These are phyloP conservation scores for Suhomyces atakaporum DNA, from an alignment of 1,139 yeast genomes.

Conservation along the genomic window DNA sequence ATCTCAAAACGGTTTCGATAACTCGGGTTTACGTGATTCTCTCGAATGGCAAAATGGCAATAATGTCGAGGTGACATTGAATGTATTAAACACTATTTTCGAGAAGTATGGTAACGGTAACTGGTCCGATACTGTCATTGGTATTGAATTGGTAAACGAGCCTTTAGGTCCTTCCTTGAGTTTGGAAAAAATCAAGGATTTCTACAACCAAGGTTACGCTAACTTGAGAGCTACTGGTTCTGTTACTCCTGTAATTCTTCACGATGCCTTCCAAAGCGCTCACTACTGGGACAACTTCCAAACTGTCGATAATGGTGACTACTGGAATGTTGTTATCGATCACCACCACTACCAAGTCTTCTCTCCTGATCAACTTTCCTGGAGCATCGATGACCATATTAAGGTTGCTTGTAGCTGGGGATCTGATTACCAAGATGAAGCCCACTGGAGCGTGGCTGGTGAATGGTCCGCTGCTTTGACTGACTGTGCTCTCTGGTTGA, in stretches of 20 bases:
- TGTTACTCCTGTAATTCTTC: conserved; percentile 57
- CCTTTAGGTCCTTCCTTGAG: conserved; percentile 76
- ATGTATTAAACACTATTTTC: conserved; percentile 47
- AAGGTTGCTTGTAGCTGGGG: conserved; percentile 67
- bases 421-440: conserved; percentile 47
- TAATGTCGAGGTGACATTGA: conserved; percentile 54
- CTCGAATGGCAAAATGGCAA: conserved; percentile 56
- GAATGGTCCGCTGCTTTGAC: conserved; percentile 96
- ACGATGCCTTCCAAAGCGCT: conserved; percentile 72
- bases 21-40: conserved; percentile 80
- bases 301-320: conserved; percentile 40
- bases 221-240: conserved; percentile 51
- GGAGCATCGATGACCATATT: conserved; percentile 63
- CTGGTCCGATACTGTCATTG: conserved; percentile 72
- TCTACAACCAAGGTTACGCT: conserved; percentile 57
- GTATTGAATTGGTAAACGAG: conserved; percentile 85
- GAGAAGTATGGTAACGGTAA: conserved; percentile 67
- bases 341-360: conserved; percentile 95
- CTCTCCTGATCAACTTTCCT: conserved; percentile 57
- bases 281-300: conserved; percentile 62
- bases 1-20: conserved; percentile 96
- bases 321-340: conserved; percentile 74
- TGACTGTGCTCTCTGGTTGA: conserved; percentile 89
- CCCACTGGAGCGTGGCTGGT: conserved; percentile 78
- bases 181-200: conserved; percentile 58